Conservation (phyloP, 768 basidiomycete species). For the Tulasnella sp. region DNA sequence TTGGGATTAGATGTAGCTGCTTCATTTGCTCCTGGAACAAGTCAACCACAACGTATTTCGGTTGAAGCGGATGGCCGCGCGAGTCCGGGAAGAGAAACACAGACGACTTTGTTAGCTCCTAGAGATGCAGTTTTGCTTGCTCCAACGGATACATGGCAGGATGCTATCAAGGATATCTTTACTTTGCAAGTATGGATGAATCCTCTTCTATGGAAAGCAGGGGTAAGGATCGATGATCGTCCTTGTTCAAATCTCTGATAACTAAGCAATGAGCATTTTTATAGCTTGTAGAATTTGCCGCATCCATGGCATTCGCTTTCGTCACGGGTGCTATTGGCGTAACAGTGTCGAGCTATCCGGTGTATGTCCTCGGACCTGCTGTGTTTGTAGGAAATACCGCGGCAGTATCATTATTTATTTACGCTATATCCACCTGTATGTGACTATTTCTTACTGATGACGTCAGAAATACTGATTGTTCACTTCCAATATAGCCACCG, state of each 20-base stretch:
- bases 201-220: constrained; percentile 7
- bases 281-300: constrained; percentile 1
- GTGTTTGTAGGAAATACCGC: constrained; percentile 7
- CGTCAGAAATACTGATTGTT: not conserved
- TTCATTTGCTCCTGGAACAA: no score
- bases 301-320: constrained; percentile 1
- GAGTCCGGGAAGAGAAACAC: no score
- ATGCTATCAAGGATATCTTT: not conserved
- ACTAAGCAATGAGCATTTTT: no score
- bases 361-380: not conserved
- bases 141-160: constrained; percentile 1
- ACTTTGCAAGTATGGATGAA: not conserved
- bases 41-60: not conserved
- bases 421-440: constrained; percentile 6
- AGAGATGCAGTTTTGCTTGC: constrained; percentile 7
- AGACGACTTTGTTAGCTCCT: no score
- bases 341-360: constrained; percentile 4
- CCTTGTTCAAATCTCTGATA: not conserved
- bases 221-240: not conserved
- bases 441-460: not conserved
- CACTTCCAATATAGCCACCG: not conserved
- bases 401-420: constrained; percentile 5
- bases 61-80: no score
- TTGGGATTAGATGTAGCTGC: no score
- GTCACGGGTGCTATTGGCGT: constrained; percentile 4